phyloP scores from a whole-genome alignment of 805 yeast species.

The Candida broadrunensis region DNA sequence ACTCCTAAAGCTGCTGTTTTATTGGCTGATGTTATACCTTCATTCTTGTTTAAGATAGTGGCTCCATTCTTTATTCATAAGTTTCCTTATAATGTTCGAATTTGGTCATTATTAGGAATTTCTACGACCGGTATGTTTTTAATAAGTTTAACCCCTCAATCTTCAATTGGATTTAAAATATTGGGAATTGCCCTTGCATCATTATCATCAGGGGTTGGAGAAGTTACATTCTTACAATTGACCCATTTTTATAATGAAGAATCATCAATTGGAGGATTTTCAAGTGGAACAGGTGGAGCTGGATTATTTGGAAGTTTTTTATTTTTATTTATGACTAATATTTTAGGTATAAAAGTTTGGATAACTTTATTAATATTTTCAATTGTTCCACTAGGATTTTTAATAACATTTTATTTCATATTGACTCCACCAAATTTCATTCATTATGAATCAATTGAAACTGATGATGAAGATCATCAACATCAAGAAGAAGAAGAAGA shows the following conservation, averaged over 20 bases:
- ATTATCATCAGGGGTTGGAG: slow-evolving; percentile 85
- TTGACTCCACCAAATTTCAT: slow-evolving; percentile 16
- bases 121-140: slow-evolving; percentile 75
- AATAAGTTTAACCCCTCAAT: slow-evolving; percentile 43
- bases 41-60: slow-evolving; percentile 63
- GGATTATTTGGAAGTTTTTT: slow-evolving; percentile 80
- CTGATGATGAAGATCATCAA: not conserved
- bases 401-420: slow-evolving; percentile 24
- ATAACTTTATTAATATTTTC: slow-evolving; percentile 56
- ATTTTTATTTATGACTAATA: slow-evolving; percentile 69
- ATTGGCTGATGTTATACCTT: slow-evolving; percentile 83
- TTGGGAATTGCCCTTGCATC: slow-evolving; percentile 80
- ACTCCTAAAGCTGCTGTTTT: slow-evolving; percentile 85
- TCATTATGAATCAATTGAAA: slow-evolving; percentile 4
- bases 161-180: slow-evolving; percentile 39
- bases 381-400: slow-evolving; percentile 51
- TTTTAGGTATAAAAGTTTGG: slow-evolving; percentile 54
- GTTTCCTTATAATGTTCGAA: slow-evolving; percentile 56
- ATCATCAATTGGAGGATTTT: slow-evolving; percentile 76
- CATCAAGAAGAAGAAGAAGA: not conserved
- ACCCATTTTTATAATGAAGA: slow-evolving; percentile 69
- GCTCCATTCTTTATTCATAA: slow-evolving; percentile 80
- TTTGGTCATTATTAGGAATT: slow-evolving; percentile 51
- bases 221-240: slow-evolving; percentile 79
- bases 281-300: slow-evolving; percentile 95